Conservation (phyloP, 306 rosid species). For the Pterocarpus macrocarpus region DNA sequence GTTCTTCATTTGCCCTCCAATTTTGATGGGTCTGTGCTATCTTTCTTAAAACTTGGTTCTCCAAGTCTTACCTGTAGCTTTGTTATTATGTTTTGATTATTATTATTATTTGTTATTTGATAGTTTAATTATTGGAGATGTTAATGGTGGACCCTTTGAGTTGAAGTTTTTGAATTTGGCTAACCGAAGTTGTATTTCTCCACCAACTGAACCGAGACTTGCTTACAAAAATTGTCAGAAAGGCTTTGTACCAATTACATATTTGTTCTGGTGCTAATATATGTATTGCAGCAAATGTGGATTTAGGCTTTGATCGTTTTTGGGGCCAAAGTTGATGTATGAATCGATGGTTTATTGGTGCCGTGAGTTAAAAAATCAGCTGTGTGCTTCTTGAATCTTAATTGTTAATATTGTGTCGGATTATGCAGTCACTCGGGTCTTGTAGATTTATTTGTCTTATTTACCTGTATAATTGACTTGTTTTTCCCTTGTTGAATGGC, state of each 20-base stretch:
- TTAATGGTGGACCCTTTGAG: slow-evolving; percentile 25
- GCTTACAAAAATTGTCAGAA: not conserved
- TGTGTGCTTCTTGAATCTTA: not conserved
- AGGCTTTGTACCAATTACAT: not conserved
- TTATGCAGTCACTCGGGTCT: slow-evolving; percentile 30
- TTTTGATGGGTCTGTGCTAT: slow-evolving; percentile 20
- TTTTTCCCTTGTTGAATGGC: slow-evolving; percentile 22
- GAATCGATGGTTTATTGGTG: not conserved
- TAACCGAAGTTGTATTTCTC: not conserved
- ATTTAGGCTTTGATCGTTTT: not conserved
- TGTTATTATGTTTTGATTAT: not conserved
- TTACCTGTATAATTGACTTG: not conserved
- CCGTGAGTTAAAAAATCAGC: too few relatives aligned
- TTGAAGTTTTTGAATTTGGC: not conserved
- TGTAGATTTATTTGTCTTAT: slow-evolving; percentile 1
- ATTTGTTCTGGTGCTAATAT: not conserved
- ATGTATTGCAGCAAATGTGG: slow-evolving; percentile 3
- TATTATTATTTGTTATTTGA: not conserved
- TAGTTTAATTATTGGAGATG: slow-evolving; percentile 20
- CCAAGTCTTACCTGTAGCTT: not conserved
- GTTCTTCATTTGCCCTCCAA: not conserved
- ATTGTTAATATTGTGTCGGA: slow-evolving; percentile 9
- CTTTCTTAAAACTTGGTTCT: not conserved
- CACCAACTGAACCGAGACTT: slow-evolving; percentile 6
- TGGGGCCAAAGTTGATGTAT: not conserved